Conservation (phyloP, 768 basidiomycete species). For the Crassisporium funariophilum region DNA sequence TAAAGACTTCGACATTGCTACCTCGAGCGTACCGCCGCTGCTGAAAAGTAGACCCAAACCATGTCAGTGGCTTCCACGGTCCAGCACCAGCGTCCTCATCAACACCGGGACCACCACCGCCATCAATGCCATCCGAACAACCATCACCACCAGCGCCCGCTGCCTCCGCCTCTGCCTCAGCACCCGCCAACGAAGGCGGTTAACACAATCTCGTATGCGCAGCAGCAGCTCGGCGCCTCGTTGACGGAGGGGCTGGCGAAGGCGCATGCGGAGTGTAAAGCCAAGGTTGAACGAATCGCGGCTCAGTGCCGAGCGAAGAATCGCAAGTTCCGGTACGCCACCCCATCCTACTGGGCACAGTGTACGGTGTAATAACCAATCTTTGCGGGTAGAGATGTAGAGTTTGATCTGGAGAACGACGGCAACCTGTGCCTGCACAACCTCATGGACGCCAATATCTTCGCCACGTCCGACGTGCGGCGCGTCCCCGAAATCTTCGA, state of each 20-base stretch:
- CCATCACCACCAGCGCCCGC: too few species aligned
- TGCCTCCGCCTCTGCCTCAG: not conserved
- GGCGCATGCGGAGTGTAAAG: slow-evolving; percentile 47
- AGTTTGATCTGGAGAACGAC: slow-evolving; percentile 63
- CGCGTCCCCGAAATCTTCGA: slow-evolving; percentile 56
- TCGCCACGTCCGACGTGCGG: slow-evolving; percentile 30
- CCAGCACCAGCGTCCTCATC: too few species aligned
- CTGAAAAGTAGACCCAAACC: too few species aligned
- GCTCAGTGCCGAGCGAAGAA: slow-evolving; percentile 49
- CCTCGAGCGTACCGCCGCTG: too few species aligned
- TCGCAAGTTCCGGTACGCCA: slow-evolving; percentile 49
- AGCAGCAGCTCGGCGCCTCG: slow-evolving; percentile 16
- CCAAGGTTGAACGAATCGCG: slow-evolving; percentile 46
- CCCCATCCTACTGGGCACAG: not conserved
- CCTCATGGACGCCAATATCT: slow-evolving; percentile 19
- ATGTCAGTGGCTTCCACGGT: too few species aligned
- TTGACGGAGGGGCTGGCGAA: slow-evolving; percentile 48
- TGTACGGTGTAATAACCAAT: not conserved
- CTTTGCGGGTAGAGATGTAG: slow-evolving; percentile 42
- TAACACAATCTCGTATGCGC: slow-evolving; percentile 19
- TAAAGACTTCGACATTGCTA: too few species aligned
- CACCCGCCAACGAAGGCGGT: not conserved
- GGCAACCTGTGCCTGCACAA: slow-evolving; percentile 44
- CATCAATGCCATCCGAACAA: too few species aligned
- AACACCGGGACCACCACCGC: too few species aligned